phyloP scores from a whole-genome alignment of 495 filamentous ascomycete genomes.

The Xylaria flabelliformis region DNA sequence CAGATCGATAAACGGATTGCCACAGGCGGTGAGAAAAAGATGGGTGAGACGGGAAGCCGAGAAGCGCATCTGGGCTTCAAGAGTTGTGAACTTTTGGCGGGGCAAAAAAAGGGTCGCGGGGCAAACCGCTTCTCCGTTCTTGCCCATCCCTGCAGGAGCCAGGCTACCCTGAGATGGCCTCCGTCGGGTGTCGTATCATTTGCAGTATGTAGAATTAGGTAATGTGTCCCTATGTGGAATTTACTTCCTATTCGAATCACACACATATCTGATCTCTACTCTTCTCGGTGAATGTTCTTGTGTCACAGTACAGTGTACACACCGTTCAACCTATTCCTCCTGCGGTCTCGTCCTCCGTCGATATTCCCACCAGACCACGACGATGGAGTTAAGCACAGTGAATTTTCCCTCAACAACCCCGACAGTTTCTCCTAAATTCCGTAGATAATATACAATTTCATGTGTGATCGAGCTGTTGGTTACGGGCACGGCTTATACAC shows the following conservation, averaged over 20 bases:
- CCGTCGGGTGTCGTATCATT: neutral
- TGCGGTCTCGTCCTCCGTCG: neutral
- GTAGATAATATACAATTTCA: neutral
- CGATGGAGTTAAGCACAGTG: neutral
- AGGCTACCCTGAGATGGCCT: neutral
- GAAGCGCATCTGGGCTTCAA: neutral
- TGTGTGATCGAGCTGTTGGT: neutral
- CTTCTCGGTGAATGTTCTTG: neutral
- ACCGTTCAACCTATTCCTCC: neutral
- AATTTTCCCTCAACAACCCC: neutral
- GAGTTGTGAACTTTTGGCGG: constrained; percentile 24
- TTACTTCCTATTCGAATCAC: neutral
- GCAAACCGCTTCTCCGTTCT: constrained; percentile 16
- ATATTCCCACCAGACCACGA: neutral
- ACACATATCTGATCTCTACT: neutral
- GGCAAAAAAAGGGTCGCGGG: constrained; percentile 21
- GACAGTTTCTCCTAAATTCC: constrained; percentile 8
- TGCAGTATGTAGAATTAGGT: too few species aligned
- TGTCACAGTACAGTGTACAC: neutral
- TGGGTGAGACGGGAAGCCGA: neutral
- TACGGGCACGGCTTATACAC: neutral
- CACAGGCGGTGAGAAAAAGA: neutral
- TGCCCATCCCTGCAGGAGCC: constrained; percentile 7
- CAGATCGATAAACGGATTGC: constrained; percentile 3
- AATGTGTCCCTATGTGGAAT: too few species aligned